Evolutionary conservation across 257 asterid species (phyloP), one percentile per base, ranked within the genome.

Genomic region (Knoxia roxburghii): DNA sequence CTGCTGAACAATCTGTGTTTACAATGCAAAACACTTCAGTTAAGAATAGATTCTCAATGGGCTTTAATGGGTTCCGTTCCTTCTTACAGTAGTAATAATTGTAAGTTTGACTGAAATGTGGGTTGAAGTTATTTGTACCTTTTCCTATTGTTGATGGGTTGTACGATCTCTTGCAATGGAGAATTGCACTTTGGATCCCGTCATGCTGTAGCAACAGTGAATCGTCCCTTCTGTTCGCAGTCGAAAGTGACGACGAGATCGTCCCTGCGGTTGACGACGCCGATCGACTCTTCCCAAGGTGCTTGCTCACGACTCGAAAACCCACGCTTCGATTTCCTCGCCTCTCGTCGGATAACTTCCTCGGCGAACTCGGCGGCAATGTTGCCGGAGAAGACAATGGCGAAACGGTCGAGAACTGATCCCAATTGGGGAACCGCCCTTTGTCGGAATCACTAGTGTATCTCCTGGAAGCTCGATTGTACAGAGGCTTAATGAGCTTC

Each of bases 101-200:
- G n/a, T n/a, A n/a, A n/a, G n/a, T n/a, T 40, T 40, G 7, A 40
- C 1, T 13, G 13, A 11, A 5, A 43, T 11, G 17, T 43, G 49
- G 49, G 49, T 43, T 4, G 24, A 7, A 13, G 14, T 7, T 4
- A 37, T 37, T 13, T 48, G 24, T 15, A 48, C 7, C 53, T 43
- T 51, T 76, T 80, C 92, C 95, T 79, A 39, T 32, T 17, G 64
- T 32, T 13, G 87, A 73, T 46, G 95, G 79, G 70, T 78, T 84
- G 78, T 78, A 88, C 33, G 95, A 86, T 46, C 75, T 79, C 76
- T 91, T 91, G 84, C 98, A 91, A 66, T 89, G 86, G 8, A 90
- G 95, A 72, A 90, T 90, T 49, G 97, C 97, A 37, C 89, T 71
- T 74, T 79, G 90, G 64, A 90, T 90, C 35, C 90, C 95, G 61